Conservation (phyloP, 2,329 filamentous ascomycete species). For the Paraconiothyrium sp. region DNA sequence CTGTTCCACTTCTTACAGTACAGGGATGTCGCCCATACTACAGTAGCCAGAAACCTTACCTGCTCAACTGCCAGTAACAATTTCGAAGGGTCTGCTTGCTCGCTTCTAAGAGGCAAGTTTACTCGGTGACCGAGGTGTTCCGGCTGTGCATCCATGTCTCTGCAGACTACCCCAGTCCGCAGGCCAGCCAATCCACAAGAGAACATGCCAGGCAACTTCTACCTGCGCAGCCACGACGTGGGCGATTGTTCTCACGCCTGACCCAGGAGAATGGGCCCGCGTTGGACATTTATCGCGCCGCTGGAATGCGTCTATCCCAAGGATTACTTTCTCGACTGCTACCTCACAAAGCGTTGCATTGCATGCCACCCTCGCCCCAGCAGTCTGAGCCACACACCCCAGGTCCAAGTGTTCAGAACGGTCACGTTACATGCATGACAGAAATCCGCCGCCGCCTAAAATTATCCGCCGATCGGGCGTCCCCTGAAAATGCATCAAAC, state of each 20-base stretch:
- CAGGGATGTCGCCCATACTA: background rate
- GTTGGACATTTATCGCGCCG: constrained; percentile 20
- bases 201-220: constrained; percentile 12
- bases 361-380: constrained; percentile 33
- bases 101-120: constrained; percentile 26
- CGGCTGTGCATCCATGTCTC: constrained; percentile 27
- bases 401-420: constrained; percentile 41
- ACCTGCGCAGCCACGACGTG: constrained; percentile 32
- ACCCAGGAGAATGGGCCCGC: constrained; percentile 20
- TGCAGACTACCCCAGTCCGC: background rate
- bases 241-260: constrained; percentile 20
- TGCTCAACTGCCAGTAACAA: background rate
- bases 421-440: constrained; percentile 42
- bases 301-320: constrained; percentile 13
- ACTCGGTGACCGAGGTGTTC: constrained; percentile 28
- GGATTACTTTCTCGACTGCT: constrained; percentile 17
- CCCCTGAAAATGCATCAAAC: constrained; percentile 25
- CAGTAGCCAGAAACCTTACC: constrained; percentile 1
- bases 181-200: constrained; percentile 16
- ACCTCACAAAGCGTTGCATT: constrained; percentile 43
- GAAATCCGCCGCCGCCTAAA: constrained; percentile 30
- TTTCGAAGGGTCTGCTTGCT: constrained; percentile 10
- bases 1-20: background rate
- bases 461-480: background rate
- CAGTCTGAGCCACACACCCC: constrained; percentile 32